A percentile compares a stretch with the other conserved stretches of the same genome.
phyloP scores from a whole-genome alignment of 2,329 filamentous ascomycete genomes.

The Nothophoma quercina region DNA sequence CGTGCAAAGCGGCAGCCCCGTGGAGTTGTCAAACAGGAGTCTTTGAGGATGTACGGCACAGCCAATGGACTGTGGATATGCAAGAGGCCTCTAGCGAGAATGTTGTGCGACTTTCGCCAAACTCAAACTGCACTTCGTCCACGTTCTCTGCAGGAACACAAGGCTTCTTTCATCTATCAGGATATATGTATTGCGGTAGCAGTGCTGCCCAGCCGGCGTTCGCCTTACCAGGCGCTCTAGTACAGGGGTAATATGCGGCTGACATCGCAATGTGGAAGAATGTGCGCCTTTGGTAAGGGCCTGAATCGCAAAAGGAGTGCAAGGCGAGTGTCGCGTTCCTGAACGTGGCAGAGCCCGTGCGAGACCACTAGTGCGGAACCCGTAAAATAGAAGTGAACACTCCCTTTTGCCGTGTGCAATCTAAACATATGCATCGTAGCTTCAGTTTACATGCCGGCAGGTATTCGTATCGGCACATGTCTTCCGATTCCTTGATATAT shows the following conservation, averaged over 20 bases:
- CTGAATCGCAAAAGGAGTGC: conserved; percentile 10
- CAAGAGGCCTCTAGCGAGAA: neutral
- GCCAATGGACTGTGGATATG: neutral
- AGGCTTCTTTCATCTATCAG: neutral
- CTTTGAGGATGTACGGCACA: neutral
- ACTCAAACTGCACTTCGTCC: neutral
- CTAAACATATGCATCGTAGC: neutral
- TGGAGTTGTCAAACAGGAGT: neutral
- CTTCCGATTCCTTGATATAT: neutral
- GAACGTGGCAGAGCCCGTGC: conserved; percentile 14
- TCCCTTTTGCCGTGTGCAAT: neutral
- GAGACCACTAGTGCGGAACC: neutral
- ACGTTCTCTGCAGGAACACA: neutral
- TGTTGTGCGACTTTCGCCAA: neutral
- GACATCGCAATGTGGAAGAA: conserved; percentile 10
- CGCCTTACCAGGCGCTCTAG: neutral
- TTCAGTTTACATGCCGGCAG: neutral
- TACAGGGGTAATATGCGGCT: conserved; percentile 1
- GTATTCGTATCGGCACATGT: neutral
- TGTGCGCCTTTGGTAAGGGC: conserved; percentile 9
- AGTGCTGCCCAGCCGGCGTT: conserved; percentile 6
- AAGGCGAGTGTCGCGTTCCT: conserved; percentile 11
- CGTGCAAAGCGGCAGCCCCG: neutral
- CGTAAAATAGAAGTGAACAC: neutral
- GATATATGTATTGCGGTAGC: neutral